phyloP scores from a whole-genome alignment of 129 eudicot genomes.

The Kitagawia praeruptora region DNA sequence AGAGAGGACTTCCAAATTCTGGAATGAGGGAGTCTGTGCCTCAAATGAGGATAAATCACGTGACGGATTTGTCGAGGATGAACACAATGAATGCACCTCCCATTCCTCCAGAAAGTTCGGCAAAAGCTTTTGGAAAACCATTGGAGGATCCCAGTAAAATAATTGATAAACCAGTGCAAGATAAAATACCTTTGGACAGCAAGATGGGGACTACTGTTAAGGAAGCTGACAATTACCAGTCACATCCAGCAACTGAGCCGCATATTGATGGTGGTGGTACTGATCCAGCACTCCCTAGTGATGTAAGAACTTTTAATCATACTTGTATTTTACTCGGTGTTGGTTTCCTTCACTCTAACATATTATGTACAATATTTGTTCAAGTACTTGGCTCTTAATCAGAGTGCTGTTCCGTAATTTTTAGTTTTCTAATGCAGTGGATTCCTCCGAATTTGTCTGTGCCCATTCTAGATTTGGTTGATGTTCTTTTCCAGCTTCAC shows the following conservation, averaged over 20 bases:
- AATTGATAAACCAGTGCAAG: slow-evolving; percentile 28
- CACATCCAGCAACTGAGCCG: slow-evolving; percentile 30
- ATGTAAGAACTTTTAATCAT: slow-evolving; percentile 29
- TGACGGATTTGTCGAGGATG: slow-evolving; percentile 32
- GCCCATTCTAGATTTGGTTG: slow-evolving; percentile 85
- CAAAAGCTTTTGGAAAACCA: slow-evolving; percentile 29
- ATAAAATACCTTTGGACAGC: slow-evolving; percentile 17
- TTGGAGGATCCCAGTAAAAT: slow-evolving; percentile 45
- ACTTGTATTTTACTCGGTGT: not conserved
- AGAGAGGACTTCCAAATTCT: slow-evolving; percentile 30
- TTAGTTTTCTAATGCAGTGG: slow-evolving; percentile 56
- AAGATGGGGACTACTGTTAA: slow-evolving; percentile 29
- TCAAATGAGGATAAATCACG: slow-evolving; percentile 25
- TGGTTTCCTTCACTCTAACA: not conserved
- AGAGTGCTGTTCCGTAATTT: slow-evolving; percentile 1
- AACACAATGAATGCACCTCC: slow-evolving; percentile 24
- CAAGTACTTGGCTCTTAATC: not conserved
- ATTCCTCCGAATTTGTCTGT: slow-evolving; percentile 78
- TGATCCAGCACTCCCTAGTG: slow-evolving; percentile 69
- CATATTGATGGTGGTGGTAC: slow-evolving; percentile 31
- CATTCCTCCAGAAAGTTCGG: slow-evolving; percentile 42
- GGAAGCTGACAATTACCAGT: slow-evolving; percentile 22
- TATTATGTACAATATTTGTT: not conserved
- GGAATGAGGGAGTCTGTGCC: slow-evolving; percentile 37
- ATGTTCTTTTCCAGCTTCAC: slow-evolving; percentile 86